phyloP scores from a whole-genome alignment of 164 flowering plant species.

The Berberis vulgaris region DNA sequence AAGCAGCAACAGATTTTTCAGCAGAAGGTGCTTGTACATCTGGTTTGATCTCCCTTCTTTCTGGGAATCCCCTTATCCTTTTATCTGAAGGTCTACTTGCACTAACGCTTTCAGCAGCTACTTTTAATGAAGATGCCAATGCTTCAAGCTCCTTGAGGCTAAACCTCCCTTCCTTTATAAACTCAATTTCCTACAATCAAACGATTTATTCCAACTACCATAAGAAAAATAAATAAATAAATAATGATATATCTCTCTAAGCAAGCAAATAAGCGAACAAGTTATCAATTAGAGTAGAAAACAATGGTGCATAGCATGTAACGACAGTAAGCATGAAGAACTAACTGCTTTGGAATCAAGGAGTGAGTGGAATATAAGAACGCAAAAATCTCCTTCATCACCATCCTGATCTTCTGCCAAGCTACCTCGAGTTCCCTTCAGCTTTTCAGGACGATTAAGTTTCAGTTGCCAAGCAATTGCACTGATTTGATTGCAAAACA shows the following conservation, averaged over 20 bases:
- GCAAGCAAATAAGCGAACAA: too few relatives aligned
- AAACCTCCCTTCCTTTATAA: constrained; percentile 76
- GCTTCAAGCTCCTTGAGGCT: constrained; percentile 75
- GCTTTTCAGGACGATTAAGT: constrained; percentile 38
- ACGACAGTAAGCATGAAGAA: constrained; percentile 6
- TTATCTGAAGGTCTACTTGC: constrained; percentile 27
- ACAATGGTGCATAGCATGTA: not conserved
- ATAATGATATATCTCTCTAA: too few relatives aligned
- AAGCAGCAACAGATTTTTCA: constrained; percentile 49
- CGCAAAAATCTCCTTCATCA: constrained; percentile 44
- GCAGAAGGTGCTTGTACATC: constrained; percentile 21
- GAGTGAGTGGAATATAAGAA: constrained; percentile 70
- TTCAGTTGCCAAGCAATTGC: constrained; percentile 81
- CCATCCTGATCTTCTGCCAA: constrained; percentile 15
- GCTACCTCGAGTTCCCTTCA: constrained; percentile 21
- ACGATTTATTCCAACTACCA: not conserved
- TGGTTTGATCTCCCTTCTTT: constrained; percentile 15
- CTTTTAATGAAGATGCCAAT: constrained; percentile 52
- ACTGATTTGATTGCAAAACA: constrained; percentile 34
- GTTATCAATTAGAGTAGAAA: not conserved
- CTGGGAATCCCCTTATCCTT: constrained; percentile 29
- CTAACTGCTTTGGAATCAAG: constrained; percentile 60
- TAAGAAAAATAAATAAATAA: not conserved
- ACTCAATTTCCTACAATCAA: constrained; percentile 78
- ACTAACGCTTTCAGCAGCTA: constrained; percentile 43